Percentiles rank a stretch among this genome's conserved stretches.
Conservation (phyloP, 2,329 filamentous ascomycete genomes). For the Pyricularia pennisetigena region DNA sequence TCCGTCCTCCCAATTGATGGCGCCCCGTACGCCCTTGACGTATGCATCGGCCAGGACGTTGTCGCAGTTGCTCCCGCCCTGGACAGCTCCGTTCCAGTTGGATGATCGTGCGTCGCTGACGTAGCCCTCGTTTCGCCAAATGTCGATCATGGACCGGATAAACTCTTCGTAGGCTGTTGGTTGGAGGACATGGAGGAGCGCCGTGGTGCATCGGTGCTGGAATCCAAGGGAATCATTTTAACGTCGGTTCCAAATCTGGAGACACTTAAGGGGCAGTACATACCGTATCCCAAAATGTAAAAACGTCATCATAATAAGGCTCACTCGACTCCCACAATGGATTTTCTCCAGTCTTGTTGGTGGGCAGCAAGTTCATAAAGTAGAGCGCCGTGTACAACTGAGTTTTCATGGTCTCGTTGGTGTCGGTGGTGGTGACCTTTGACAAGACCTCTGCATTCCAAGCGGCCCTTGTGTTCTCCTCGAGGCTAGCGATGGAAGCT, state of each 20-base stretch:
- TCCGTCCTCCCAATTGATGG: conserved; percentile 53
- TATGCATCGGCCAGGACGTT: conserved; percentile 68
- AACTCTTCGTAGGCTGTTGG: conserved; percentile 54
- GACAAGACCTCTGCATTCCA: conserved; percentile 56
- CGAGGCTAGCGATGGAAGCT: conserved; percentile 13
- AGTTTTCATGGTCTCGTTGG: conserved; percentile 40
- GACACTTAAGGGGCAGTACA: too few species aligned
- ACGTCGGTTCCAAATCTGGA: conserved; percentile 41
- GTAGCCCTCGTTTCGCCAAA: conserved; percentile 55
- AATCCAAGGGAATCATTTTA: conserved; percentile 5
- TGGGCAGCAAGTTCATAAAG: conserved; percentile 59
- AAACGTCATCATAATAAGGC: conserved; percentile 63
- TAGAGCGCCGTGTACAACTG: conserved; percentile 60
- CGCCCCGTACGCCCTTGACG: conserved; percentile 54
- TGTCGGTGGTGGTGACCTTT: conserved; percentile 52
- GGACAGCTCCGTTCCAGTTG: conserved; percentile 58
- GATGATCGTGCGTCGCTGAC: conserved; percentile 57
- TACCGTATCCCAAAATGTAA: conserved; percentile 53
- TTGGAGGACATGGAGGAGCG: conserved; percentile 56
- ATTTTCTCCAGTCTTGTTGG: conserved; percentile 63
- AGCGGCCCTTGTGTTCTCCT: conserved; percentile 20
- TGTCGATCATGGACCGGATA: conserved; percentile 57
- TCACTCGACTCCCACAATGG: conserved; percentile 53
- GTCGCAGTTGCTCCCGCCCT: conserved; percentile 62
- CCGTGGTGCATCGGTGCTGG: conserved; percentile 52